Base-by-base conservation (phyloP, 2,329 filamentous ascomycete genomes). In the Colletotrichum graminicola region DNA sequence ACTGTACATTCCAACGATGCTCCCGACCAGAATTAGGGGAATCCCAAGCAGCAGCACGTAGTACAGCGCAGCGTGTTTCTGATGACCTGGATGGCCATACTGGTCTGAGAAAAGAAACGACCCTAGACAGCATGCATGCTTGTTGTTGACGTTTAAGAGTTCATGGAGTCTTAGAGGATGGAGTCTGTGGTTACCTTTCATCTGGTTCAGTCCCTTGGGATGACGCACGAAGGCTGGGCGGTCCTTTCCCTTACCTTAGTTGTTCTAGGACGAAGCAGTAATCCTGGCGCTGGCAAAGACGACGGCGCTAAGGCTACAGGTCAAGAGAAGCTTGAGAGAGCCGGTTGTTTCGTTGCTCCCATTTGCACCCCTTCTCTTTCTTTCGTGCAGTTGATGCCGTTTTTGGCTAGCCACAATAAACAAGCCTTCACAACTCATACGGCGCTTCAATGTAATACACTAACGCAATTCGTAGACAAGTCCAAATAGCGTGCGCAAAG, bases 301-400 rank as follows among this genome's bases (percentile, higher is more conserved):
- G 43, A 54, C 66, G 45, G 32, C 54, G 41, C 34, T 16, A 26
- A 43, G 45, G 54, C 59, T 21, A 56, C 34, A 23, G 21, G 39
- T 45, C 56, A 29, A 26, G 16, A 47, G 36, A 60, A 60, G 54
- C 39, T 55, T 66, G 41, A 49, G 23, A 55, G 55, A 18, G 39
- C 47, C 49, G 56, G 62, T 43, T 67, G 67, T 70, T 70, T 70
- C 41, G 62, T 41, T 47, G 45, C 3, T 47, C 10, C 23, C 10
- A 12, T 12, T 47, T 47, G 21, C 8, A 23, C n/a, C 7, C 43
- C 8, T 45, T 11, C 8, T n/a, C 3, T 45, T 45, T 47, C 45
- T 47, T 47, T 47, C 23, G 8, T n/a, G 45, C n/a, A 21, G n/a
- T n/a, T 60, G 43, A 45, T 18, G 14, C 41, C 52, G 47, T 51